Evolutionary conservation across 192 early-diverging fungal genomes (phyloP).

Genomic region (Oehlia diaphana): DNA sequence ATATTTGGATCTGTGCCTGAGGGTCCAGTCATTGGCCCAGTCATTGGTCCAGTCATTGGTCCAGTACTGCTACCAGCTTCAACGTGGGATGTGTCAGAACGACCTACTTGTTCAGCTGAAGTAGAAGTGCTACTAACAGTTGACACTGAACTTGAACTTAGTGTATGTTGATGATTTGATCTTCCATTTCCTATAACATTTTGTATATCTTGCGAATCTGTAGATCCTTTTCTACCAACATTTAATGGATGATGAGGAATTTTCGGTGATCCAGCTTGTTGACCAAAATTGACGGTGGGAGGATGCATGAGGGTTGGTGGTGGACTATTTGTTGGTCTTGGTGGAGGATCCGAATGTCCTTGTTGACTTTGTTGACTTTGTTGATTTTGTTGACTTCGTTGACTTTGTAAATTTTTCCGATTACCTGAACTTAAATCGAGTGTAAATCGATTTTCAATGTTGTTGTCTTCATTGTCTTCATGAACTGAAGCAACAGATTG

Average conservation of each 20-base stretch:
- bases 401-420: background rate
- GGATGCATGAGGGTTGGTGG: background rate
- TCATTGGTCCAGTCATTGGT: background rate
- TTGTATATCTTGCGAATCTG: background rate
- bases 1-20: slow-evolving; percentile 57
- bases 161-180: slow-evolving; percentile 15
- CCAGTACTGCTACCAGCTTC: slow-evolving; percentile 32
- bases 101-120: background rate
- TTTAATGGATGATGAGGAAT: background rate
- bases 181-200: background rate
- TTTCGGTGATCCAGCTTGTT: slow-evolving; percentile 1
- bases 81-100: slow-evolving; percentile 15
- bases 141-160: slow-evolving; percentile 25
- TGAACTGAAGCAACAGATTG: background rate
- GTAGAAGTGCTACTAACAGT: slow-evolving; percentile 23
- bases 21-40: background rate
- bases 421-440: slow-evolving; percentile 17
- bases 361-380: background rate
- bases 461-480: slow-evolving; percentile 22
- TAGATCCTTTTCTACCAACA: background rate
- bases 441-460: slow-evolving; percentile 22
- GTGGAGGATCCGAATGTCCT: background rate
- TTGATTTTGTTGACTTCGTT: background rate
- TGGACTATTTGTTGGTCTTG: slow-evolving; percentile 12
- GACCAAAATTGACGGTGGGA: background rate